These are phyloP conservation scores for Tothia fuscella DNA, from an alignment of 2,329 filamentous ascomycete species.

Conservation along the genomic window DNA sequence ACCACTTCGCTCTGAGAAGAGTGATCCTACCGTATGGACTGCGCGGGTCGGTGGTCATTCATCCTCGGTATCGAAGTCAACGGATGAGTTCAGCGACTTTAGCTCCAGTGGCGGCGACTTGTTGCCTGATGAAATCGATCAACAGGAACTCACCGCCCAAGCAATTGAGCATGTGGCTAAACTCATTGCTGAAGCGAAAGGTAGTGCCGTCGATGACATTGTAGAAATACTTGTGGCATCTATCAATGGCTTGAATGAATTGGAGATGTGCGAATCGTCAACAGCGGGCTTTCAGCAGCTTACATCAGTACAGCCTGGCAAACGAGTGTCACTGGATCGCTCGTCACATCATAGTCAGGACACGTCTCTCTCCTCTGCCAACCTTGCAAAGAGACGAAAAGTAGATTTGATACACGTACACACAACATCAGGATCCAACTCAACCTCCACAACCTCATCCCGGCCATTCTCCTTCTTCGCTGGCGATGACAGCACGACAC, in stretches of 20 bases:
- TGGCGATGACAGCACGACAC: slow-evolving; percentile 3
- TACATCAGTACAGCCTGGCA: neutral
- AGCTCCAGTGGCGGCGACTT: slow-evolving; percentile 6
- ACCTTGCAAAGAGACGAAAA: neutral
- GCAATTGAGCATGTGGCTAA: slow-evolving; percentile 7
- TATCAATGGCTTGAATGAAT: neutral
- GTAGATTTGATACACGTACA: slow-evolving; percentile 1
- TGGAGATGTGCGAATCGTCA: neutral
- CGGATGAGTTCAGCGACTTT: slow-evolving; percentile 2
- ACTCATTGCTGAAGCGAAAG: slow-evolving; percentile 5
- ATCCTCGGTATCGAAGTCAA: neutral
- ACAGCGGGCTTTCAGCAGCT: neutral
- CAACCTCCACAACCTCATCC: neutral
- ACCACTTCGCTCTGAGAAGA: neutral
- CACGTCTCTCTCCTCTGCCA: neutral
- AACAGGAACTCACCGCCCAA: slow-evolving; percentile 3
- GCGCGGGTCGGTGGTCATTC: neutral
- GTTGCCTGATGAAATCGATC: slow-evolving; percentile 4
- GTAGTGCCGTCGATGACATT: neutral
- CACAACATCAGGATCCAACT: no score
- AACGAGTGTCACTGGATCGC: neutral
- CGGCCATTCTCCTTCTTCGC: slow-evolving; percentile 9
- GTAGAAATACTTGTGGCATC: neutral
- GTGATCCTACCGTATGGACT: neutral
- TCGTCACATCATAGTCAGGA: neutral